Conservation (phyloP, 768 basidiomycete species). For the Mycena galericulata region DNA sequence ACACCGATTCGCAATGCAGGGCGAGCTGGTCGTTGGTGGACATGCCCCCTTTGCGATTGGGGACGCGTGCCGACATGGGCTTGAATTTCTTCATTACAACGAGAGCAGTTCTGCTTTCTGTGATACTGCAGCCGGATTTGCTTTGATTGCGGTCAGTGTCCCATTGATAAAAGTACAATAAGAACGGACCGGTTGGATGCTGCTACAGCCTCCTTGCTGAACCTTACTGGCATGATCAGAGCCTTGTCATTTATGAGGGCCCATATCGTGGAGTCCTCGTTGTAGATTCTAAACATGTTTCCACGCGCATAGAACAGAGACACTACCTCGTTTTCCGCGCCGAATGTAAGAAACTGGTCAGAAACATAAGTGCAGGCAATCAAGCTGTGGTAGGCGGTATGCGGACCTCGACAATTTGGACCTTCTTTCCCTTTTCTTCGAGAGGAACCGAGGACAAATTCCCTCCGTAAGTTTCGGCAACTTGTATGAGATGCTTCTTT, state of each 20-base stretch:
- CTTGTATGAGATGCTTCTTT: constrained; percentile 57
- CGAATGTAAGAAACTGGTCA: constrained; percentile 12
- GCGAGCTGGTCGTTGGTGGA: constrained; percentile 55
- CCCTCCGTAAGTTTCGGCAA: constrained; percentile 66
- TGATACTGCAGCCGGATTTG: constrained; percentile 49
- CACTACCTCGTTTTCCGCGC: constrained; percentile 18
- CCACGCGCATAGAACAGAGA: not conserved
- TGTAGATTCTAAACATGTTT: not conserved
- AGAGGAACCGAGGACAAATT: constrained; percentile 51
- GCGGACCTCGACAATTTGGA: constrained; percentile 69
- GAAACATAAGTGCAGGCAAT: not conserved
- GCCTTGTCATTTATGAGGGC: constrained; percentile 71
- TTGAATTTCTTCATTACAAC: constrained; percentile 63
- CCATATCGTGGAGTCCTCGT: constrained; percentile 60
- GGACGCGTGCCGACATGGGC: constrained; percentile 65
- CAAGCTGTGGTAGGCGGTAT: not conserved
- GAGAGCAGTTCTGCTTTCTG: constrained; percentile 59
- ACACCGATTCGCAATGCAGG: constrained; percentile 63
- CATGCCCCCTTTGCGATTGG: constrained; percentile 54
- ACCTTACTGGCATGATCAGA: constrained; percentile 62
- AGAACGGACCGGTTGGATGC: constrained; percentile 52
- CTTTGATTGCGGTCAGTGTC: constrained; percentile 28
- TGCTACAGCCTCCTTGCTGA: constrained; percentile 63
- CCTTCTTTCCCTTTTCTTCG: constrained; percentile 57
- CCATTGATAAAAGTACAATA: not conserved